phyloP scores from a whole-genome alignment of 805 yeast genomes.

The Kuraishia ogatae region DNA sequence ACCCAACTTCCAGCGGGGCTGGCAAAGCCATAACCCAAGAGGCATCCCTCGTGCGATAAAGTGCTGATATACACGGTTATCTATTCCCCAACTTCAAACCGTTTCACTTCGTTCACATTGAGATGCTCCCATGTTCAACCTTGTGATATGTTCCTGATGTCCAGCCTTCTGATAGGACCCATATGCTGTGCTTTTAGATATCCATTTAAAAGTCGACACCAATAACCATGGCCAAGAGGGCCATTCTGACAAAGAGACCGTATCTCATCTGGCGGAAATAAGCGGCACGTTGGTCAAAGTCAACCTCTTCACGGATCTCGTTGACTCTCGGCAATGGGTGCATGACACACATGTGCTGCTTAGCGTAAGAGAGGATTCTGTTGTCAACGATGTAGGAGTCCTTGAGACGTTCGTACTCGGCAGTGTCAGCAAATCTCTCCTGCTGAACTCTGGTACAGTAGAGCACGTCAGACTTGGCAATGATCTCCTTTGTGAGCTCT shows the following conservation, averaged over 20 bases:
- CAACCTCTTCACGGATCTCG: constrained; percentile 97
- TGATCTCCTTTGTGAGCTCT: constrained; percentile 73
- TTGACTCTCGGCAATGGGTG: constrained; percentile 97
- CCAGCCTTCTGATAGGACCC: too few relatives aligned
- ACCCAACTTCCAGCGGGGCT: not conserved
- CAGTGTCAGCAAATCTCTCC: constrained; percentile 78
- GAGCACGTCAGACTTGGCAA: constrained; percentile 86
- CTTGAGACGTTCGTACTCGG: constrained; percentile 80
- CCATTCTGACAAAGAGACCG: constrained; percentile 98
- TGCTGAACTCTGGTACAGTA: constrained; percentile 98
- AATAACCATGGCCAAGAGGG: constrained; percentile 93
- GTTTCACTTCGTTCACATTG: not conserved
- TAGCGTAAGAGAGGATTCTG: constrained; percentile 82
- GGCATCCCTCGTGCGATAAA: too few relatives aligned
- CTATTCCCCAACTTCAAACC: constrained; percentile 1
- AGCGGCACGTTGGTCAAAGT: constrained; percentile 98
- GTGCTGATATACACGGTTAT: too few relatives aligned
- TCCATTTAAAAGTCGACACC: constrained; percentile 72
- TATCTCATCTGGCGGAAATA: constrained; percentile 99
- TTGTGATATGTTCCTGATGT: too few relatives aligned
- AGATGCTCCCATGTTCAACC: not conserved
- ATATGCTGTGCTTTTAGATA: too few relatives aligned
- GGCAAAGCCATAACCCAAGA: too few relatives aligned
- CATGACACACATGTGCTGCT: constrained; percentile 97
- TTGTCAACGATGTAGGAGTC: constrained; percentile 90